These are phyloP conservation scores for Lichtheimia hyalospora DNA, from an alignment of 371 early-diverging fungal species.

Conservation along the genomic window DNA sequence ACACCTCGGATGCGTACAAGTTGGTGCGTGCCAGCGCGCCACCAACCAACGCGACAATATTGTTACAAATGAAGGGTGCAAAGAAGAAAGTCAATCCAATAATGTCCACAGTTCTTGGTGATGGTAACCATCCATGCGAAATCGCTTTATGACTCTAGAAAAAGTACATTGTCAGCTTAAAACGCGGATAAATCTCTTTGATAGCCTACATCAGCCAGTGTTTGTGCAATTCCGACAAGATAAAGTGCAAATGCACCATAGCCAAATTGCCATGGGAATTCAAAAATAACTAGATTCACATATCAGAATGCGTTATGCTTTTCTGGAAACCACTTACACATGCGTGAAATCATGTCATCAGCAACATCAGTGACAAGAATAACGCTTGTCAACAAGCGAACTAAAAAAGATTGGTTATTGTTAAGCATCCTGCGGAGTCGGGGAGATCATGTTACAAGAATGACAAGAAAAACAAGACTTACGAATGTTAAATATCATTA, in stretches of 20 bases:
- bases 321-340: conserved; percentile 10
- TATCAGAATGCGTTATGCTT: not conserved
- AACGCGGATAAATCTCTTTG: not conserved
- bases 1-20: conserved; percentile 18
- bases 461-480: conserved; percentile 7
- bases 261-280: conserved; percentile 27
- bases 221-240: conserved; percentile 28
- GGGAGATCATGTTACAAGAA: not conserved
- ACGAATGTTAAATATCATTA: conserved; percentile 22
- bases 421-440: too few relatives aligned
- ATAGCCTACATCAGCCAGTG: conserved; percentile 17
- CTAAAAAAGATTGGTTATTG: not conserved
- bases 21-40: conserved; percentile 20
- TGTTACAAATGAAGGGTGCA: conserved; percentile 29
- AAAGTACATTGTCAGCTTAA: not conserved
- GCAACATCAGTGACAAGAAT: conserved; percentile 25
- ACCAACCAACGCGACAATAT: conserved; percentile 24
- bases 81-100: conserved; percentile 27
- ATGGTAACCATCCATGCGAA: conserved; percentile 31
- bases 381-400: conserved; percentile 23
- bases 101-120: conserved; percentile 25
- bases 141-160: conserved; percentile 33
- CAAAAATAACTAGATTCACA: conserved; percentile 5
- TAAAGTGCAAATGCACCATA: conserved; percentile 22
- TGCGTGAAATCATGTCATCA: conserved; percentile 20